A percentile compares a stretch with the other conserved stretches of the same genome.
phyloP scores from a whole-genome alignment of 305 asterid species.

The Euphrasia arctica region DNA sequence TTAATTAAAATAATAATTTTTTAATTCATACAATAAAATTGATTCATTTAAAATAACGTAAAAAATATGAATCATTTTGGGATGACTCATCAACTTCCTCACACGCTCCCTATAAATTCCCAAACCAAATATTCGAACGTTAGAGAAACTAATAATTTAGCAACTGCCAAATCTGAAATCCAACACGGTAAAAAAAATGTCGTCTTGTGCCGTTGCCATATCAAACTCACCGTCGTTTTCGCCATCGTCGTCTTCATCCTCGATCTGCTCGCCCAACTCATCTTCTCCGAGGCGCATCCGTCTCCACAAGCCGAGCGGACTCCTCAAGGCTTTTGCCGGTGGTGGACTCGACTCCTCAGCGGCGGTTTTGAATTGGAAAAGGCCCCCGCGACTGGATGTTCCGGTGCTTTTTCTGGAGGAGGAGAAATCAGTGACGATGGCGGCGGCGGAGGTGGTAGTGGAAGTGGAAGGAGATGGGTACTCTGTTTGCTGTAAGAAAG shows the following conservation, averaged over 20 bases:
- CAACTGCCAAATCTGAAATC: background rate
- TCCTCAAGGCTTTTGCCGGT: slow-evolving; percentile 42
- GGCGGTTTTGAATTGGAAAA: slow-evolving; percentile 56
- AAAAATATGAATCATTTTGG: too few relatives aligned
- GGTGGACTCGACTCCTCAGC: slow-evolving; percentile 33
- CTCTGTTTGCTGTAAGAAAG: slow-evolving; percentile 73
- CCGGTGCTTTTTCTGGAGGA: slow-evolving; percentile 42
- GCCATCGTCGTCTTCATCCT: slow-evolving; percentile 45
- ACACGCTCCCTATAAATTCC: background rate
- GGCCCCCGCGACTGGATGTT: slow-evolving; percentile 67
- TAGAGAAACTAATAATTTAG: slow-evolving; percentile 13
- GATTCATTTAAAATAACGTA: too few relatives aligned
- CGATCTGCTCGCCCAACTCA: slow-evolving; percentile 39
- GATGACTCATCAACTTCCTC: too few relatives aligned
- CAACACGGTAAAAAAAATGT: slow-evolving; percentile 26
- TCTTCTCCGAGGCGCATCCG: slow-evolving; percentile 43
- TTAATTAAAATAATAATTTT: too few relatives aligned
- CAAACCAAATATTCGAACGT: slow-evolving; percentile 38
- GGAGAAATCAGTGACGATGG: slow-evolving; percentile 25
- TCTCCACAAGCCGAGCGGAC: slow-evolving; percentile 41
- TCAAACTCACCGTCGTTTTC: slow-evolving; percentile 70
- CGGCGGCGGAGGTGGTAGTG: slow-evolving; percentile 39
- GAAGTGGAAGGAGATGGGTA: slow-evolving; percentile 29
- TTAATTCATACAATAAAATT: too few relatives aligned
- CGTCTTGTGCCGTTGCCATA: slow-evolving; percentile 49